Percentiles rank a stretch among this genome's conserved stretches.
Evolutionary conservation across 805 yeast genomes (phyloP).

Genomic region (Sugiyamaella boreocaroliniensis): DNA sequence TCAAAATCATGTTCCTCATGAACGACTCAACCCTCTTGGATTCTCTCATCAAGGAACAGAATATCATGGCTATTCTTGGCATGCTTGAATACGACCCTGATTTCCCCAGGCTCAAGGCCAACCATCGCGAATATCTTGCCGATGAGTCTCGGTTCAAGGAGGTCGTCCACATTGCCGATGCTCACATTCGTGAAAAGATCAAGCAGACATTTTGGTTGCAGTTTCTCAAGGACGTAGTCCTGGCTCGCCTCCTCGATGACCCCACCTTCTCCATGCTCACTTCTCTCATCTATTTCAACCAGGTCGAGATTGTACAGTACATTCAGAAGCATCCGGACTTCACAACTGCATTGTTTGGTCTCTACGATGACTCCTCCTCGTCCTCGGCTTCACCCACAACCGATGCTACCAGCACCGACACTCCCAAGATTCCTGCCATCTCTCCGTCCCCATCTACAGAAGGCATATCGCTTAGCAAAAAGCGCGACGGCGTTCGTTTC

Average conservation of each 20-base stretch:
- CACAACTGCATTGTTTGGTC: constrained; percentile 49
- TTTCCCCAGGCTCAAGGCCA: constrained; percentile 71
- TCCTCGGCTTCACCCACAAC: background rate
- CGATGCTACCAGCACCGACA: background rate
- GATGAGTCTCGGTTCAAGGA: constrained; percentile 60
- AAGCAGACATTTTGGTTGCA: constrained; percentile 71
- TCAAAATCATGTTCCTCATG: constrained; percentile 59
- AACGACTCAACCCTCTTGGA: constrained; percentile 63
- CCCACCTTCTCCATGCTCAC: constrained; percentile 60
- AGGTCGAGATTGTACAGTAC: constrained; percentile 56
- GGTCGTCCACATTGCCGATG: constrained; percentile 56
- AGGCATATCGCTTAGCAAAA: constrained; percentile 20
- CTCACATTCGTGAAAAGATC: constrained; percentile 47
- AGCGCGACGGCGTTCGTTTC: constrained; percentile 67
- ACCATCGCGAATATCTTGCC: constrained; percentile 59
- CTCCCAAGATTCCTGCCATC: background rate
- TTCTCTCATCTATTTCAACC: constrained; percentile 61
- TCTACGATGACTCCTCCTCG: constrained; percentile 37
- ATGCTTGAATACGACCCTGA: constrained; percentile 88
- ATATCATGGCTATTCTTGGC: constrained; percentile 59
- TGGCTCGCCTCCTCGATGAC: constrained; percentile 79
- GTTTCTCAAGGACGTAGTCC: constrained; percentile 77
- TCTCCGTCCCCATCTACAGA: background rate
- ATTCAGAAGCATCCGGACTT: constrained; percentile 48
- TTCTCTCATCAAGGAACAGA: constrained; percentile 45